These are phyloP conservation scores for Plantago major DNA, from an alignment of 257 asterid genomes.

Conservation along the genomic window DNA sequence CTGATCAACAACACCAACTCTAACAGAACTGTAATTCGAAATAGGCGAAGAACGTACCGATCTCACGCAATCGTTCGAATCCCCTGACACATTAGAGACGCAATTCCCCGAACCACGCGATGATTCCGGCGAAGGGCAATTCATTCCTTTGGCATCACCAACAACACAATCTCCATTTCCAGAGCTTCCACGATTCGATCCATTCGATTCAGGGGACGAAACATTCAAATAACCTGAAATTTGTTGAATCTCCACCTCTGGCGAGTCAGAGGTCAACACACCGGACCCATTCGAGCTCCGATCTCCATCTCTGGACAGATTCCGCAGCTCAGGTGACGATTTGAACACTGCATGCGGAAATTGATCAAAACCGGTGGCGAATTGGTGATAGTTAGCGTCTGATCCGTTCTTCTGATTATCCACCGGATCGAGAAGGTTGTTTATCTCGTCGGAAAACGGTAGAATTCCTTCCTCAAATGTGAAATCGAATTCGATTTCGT, in stretches of 20 bases:
- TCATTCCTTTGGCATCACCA: slow-evolving; percentile 47
- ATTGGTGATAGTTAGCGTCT: slow-evolving; percentile 29
- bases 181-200: slow-evolving; percentile 44
- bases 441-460: slow-evolving; percentile 32
- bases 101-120: too few relatives aligned
- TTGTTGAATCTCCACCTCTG: slow-evolving; percentile 36
- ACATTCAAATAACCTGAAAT: slow-evolving; percentile 57
- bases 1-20: slow-evolving; percentile 49
- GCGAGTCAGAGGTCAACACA: slow-evolving; percentile 38
- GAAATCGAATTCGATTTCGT: slow-evolving; percentile 60
- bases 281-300: slow-evolving; percentile 47
- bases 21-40: slow-evolving; percentile 38
- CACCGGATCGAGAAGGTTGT: slow-evolving; percentile 21
- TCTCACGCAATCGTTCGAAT: slow-evolving; percentile 39
- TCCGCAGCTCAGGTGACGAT: slow-evolving; percentile 45
- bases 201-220: slow-evolving; percentile 76
- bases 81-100: slow-evolving; percentile 47
- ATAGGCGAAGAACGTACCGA: slow-evolving; percentile 63
- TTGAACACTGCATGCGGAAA: slow-evolving; percentile 44
- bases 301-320: slow-evolving; percentile 34
- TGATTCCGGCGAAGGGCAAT: slow-evolving; percentile 54
- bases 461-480: slow-evolving; percentile 58
- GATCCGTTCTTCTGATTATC: slow-evolving; percentile 14
- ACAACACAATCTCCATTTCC: too few relatives aligned
- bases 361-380: slow-evolving; percentile 23